phyloP scores from a whole-genome alignment of 2,329 filamentous ascomycete genomes.

The Xylaria sp. region DNA sequence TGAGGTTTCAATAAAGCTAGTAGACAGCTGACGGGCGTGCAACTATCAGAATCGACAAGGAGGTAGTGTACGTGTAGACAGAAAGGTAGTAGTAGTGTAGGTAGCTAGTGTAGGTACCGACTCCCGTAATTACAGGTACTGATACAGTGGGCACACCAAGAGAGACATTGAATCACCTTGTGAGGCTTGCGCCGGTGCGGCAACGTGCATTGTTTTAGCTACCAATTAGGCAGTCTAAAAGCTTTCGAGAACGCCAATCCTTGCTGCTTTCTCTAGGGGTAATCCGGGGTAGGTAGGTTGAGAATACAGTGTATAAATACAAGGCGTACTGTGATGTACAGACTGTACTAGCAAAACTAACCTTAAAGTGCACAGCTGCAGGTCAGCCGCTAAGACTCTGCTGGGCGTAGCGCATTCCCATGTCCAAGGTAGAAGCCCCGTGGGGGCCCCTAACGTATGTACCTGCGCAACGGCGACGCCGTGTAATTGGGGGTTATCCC shows the following conservation, averaged over 20 bases:
- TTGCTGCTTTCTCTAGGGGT: not conserved
- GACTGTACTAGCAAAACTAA: not conserved
- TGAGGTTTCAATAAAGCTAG: slow-evolving; percentile 8
- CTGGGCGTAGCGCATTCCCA: not conserved
- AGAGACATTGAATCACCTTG: slow-evolving; percentile 2
- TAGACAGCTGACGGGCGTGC: slow-evolving; percentile 16
- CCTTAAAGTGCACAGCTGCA: not conserved
- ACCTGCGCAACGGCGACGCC: not conserved
- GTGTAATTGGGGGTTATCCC: not conserved
- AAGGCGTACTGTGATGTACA: no score
- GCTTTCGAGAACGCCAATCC: not conserved
- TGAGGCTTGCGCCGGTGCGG: slow-evolving; percentile 14
- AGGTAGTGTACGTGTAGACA: not conserved
- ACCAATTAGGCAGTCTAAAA: not conserved
- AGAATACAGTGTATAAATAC: not conserved
- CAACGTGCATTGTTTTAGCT: slow-evolving; percentile 3
- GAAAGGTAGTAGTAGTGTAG: not conserved
- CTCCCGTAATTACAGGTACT: not conserved
- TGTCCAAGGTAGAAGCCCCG: not conserved
- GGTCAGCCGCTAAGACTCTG: slow-evolving; percentile 9
- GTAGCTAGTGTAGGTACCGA: not conserved
- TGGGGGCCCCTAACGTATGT: not conserved
- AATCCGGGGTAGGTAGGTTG: slow-evolving; percentile 20
- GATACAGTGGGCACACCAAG: not conserved
- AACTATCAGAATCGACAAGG: not conserved